phyloP scores from a whole-genome alignment of 768 basidiomycete species.

The Lactarius tabidus region DNA sequence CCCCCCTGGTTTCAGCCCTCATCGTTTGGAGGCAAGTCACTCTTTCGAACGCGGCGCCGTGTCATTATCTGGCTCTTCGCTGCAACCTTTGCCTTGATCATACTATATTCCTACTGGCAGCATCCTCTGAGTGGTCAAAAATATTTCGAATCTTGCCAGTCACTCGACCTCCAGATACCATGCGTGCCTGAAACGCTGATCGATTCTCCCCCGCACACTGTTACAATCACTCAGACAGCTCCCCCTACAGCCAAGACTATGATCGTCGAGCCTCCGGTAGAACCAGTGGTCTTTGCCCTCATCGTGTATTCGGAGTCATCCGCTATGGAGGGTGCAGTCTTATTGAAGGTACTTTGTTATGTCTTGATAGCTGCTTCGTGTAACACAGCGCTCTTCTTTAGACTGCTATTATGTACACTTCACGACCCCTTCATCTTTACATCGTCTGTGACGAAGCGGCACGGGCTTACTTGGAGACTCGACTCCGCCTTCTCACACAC shows the following conservation, averaged over 20 bases:
- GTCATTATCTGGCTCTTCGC: constrained; percentile 1
- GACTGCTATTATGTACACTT: constrained; percentile 40
- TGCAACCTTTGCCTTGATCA: neutral
- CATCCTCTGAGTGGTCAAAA: neutral
- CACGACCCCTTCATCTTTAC: constrained; percentile 39
- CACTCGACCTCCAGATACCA: neutral
- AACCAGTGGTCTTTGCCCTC: constrained; percentile 22
- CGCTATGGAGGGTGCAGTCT: constrained; percentile 23
- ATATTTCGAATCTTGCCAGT: neutral
- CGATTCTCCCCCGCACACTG: neutral
- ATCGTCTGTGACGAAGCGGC: constrained; percentile 45
- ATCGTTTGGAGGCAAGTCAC: neutral
- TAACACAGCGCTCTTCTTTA: constrained; percentile 14
- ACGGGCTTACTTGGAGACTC: constrained; percentile 37
- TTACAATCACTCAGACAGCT: constrained; percentile 5
- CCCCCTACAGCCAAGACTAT: constrained; percentile 1
- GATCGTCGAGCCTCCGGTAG: neutral
- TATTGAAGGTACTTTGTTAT: constrained; percentile 20
- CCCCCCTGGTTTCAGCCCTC: too few species aligned
- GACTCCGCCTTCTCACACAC: constrained; percentile 38
- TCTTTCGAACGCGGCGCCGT: constrained; percentile 6
- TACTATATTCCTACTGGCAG: neutral
- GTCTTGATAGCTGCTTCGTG: too few species aligned
- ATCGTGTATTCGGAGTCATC: constrained; percentile 20
- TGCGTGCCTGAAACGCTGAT: neutral